These are phyloP conservation scores for Trichoderma gracile DNA, from an alignment of 2,329 filamentous ascomycete species.

Conservation along the genomic window DNA sequence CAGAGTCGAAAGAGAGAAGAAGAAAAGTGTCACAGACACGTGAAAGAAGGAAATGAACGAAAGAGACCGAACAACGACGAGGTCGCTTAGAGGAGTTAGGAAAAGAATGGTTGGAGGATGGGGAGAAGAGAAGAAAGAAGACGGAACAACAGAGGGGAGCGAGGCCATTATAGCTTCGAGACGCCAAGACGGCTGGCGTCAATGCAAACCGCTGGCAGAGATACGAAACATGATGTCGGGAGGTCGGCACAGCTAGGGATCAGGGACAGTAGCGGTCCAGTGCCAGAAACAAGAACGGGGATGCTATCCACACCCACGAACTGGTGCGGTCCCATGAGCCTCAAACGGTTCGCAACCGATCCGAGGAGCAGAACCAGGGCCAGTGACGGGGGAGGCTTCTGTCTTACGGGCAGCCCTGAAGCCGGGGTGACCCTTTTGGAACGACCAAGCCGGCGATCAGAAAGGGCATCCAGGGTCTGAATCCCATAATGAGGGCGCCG, in stretches of 20 bases:
- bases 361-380: slow-evolving; percentile 8
- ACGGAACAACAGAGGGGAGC: slow-evolving; percentile 29
- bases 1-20: slow-evolving; percentile 46
- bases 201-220: slow-evolving; percentile 36
- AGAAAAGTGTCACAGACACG: slow-evolving; percentile 47
- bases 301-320: slow-evolving; percentile 13
- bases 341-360: slow-evolving; percentile 20
- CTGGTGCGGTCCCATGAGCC: slow-evolving; percentile 9
- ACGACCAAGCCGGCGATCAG: not conserved
- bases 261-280: slow-evolving; percentile 23
- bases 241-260: slow-evolving; percentile 33
- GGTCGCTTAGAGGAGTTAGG: slow-evolving; percentile 33
- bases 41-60: slow-evolving; percentile 38
- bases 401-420: slow-evolving; percentile 1
- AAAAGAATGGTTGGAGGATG: slow-evolving; percentile 36
- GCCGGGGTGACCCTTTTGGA: slow-evolving; percentile 6
- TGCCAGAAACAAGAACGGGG: slow-evolving; percentile 20
- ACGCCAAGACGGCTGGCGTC: slow-evolving; percentile 46
- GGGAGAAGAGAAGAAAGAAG: slow-evolving; percentile 38
- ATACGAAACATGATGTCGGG: slow-evolving; percentile 38
- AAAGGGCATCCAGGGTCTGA: slow-evolving; percentile 8
- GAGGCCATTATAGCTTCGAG: slow-evolving; percentile 35
- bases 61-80: slow-evolving; percentile 24
- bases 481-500: slow-evolving; percentile 4
- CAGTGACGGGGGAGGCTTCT: slow-evolving; percentile 1